phyloP scores from a whole-genome alignment of 495 filamentous ascomycete species.

The Physcia stellaris region DNA sequence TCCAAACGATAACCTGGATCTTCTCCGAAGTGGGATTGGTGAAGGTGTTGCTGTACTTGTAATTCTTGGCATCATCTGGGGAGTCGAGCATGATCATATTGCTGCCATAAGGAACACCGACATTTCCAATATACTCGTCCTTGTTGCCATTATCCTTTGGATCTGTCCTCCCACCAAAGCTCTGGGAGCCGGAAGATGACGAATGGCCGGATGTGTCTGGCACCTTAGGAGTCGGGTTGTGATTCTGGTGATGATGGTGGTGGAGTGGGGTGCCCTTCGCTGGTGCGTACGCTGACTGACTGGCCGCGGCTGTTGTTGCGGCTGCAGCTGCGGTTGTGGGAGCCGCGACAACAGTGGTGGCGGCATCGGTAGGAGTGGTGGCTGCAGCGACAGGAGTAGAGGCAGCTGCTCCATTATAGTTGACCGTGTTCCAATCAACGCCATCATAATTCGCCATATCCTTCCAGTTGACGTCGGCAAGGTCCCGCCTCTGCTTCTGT shows the following conservation, averaged over 20 bases:
- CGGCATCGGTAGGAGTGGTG: not conserved
- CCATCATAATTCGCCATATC: constrained; percentile 1
- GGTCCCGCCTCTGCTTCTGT: constrained; percentile 11
- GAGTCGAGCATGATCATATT: constrained; percentile 35
- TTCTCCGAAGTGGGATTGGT: constrained; percentile 23
- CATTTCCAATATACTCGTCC: constrained; percentile 28
- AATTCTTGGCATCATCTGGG: constrained; percentile 21
- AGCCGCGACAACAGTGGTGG: not conserved
- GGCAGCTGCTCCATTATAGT: not conserved
- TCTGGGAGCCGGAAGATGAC: constrained; percentile 2
- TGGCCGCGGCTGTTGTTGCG: not conserved
- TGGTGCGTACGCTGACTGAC: not conserved
- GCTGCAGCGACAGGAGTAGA: not conserved
- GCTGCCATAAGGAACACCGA: constrained; percentile 37
- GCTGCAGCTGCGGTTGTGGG: not conserved
- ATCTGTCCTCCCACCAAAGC: constrained; percentile 21
- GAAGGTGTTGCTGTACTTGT: constrained; percentile 34
- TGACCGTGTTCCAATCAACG: constrained; percentile 6
- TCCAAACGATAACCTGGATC: constrained; percentile 38
- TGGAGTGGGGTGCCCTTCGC: no score
- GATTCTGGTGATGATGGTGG: no score
- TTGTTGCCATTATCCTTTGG: constrained; percentile 19
- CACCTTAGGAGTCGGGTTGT: no score
- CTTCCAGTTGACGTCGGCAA: not conserved
- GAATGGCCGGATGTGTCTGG: not conserved